Evolutionary conservation across 768 basidiomycete genomes (phyloP), one percentile per base, ranked within the genome.

Genomic region (Neoboletus subvelutipes): DNA sequence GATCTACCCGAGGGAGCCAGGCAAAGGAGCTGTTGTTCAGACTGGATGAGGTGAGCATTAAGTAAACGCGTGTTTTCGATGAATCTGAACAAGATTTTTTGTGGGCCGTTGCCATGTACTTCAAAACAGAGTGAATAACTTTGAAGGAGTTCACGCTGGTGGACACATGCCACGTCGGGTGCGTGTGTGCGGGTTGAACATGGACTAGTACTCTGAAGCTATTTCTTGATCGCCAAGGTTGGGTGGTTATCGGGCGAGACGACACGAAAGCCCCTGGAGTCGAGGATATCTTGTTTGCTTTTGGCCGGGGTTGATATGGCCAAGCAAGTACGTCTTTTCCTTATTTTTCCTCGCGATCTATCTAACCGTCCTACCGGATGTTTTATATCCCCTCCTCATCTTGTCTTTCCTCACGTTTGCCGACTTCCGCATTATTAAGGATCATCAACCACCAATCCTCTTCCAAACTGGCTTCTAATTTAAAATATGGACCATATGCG

Each of bases 81-180:
- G 17, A 31, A 40, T 22, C 29, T 84, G 61, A 91, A 83, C 1
- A 92, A 64, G 17, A 93, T 69, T 64, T 89, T 90, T 57, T 79
- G 76, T 11, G 79, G 78, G 0, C 86, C 85, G 4, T 60, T 72
- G 4, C 90, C 92, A 69, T 94, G 92, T 40, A 85, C 80, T 68
- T 92, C 89, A 59, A 80, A 92, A 71, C 92, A 94, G 2, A 92
- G 75, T 0, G 87, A 88, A 65, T 91, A 88, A 48, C 82, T 85
- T 65, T 88, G 81, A 3, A 85, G 57, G 0, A 78, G 69, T 50
- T 77, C 73, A 17, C 70, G 75, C 61, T 82, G 78, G 18, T 75
- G 87, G 88, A 65, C 89, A 92, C n/a, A 90, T 77, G 8, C 90
- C 91, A 50, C 84, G 86, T 29, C 83, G 79, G 5, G 80, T 75